These are phyloP conservation scores for Datura wrightii DNA, from an alignment of 257 asterid genomes.

Conservation along the genomic window DNA sequence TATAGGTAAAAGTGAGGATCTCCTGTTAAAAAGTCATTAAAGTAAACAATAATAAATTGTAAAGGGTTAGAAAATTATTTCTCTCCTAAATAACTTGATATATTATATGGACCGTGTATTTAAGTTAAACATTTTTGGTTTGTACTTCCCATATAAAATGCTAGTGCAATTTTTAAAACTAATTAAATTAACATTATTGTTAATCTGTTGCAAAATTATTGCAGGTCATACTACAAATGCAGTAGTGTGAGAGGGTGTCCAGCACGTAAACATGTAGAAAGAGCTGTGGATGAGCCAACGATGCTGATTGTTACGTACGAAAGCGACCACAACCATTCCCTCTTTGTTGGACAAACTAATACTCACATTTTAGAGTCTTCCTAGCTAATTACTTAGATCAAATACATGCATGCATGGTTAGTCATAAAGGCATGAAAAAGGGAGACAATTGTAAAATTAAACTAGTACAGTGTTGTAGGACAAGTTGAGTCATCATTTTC, in stretches of 20 bases:
- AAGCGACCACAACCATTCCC: constrained; percentile 80
- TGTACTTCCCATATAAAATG: background rate
- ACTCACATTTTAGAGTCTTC: constrained; percentile 77
- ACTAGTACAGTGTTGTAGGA: background rate
- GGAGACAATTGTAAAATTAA: constrained; percentile 8
- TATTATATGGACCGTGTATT: background rate
- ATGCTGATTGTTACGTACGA: constrained; percentile 89
- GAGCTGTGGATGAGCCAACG: constrained; percentile 76
- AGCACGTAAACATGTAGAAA: constrained; percentile 91
- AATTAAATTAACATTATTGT: background rate
- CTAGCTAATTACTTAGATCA: constrained; percentile 34
- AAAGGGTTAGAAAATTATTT: too few species aligned
- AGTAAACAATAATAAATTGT: too few species aligned
- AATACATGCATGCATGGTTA: background rate
- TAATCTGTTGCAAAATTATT: background rate
- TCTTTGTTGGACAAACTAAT: constrained; percentile 55
- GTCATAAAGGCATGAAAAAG: background rate
- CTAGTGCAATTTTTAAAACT: background rate
- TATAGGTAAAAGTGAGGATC: too few species aligned
- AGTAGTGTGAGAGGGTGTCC: constrained; percentile 93
- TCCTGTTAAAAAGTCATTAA: too few species aligned
- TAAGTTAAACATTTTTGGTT: background rate
- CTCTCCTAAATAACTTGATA: background rate
- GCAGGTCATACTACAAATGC: constrained; percentile 95
- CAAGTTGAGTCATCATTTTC: background rate